Conservation (phyloP, 495 filamentous ascomycete species). For the Aspergillus homomorphus region DNA sequence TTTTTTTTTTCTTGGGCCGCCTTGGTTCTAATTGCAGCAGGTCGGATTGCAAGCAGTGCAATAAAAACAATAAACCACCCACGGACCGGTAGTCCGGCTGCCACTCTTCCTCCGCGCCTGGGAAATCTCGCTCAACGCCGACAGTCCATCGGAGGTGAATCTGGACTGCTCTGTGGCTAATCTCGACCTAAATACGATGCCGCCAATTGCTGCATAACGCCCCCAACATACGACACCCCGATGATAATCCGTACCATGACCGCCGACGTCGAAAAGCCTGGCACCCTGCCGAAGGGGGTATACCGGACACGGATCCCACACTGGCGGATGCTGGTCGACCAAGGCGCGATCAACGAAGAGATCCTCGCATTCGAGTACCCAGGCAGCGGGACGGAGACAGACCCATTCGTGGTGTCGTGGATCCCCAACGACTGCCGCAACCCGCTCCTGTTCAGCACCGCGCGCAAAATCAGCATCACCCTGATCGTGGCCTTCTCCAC, state of each 20-base stretch:
- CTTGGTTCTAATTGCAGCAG: background rate
- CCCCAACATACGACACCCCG: background rate
- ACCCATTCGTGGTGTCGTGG: conserved; percentile 1
- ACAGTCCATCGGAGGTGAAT: background rate
- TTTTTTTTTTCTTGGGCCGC: background rate
- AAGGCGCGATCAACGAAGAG: conserved; percentile 1
- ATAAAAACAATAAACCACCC: background rate
- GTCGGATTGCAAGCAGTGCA: background rate
- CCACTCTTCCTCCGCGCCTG: too few relatives aligned
- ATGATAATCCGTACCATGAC: background rate
- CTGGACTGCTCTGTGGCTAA: too few relatives aligned
- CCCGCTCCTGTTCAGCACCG: background rate
- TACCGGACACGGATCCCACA: background rate
- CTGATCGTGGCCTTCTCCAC: conserved; percentile 4
- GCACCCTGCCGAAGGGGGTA: background rate
- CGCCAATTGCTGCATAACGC: background rate
- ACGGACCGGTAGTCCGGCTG: background rate
- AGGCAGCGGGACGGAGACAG: background rate
- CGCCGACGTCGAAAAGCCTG: background rate
- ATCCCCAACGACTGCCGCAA: conserved; percentile 2
- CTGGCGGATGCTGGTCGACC: conserved; percentile 2
- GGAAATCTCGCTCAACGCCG: too few relatives aligned
- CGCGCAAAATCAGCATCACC: background rate
- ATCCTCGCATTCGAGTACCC: conserved; percentile 1
- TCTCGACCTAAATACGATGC: background rate